Evolutionary conservation across 192 early-diverging fungal species (phyloP).

Genomic region (Hyaloraphidium curvatum): DNA sequence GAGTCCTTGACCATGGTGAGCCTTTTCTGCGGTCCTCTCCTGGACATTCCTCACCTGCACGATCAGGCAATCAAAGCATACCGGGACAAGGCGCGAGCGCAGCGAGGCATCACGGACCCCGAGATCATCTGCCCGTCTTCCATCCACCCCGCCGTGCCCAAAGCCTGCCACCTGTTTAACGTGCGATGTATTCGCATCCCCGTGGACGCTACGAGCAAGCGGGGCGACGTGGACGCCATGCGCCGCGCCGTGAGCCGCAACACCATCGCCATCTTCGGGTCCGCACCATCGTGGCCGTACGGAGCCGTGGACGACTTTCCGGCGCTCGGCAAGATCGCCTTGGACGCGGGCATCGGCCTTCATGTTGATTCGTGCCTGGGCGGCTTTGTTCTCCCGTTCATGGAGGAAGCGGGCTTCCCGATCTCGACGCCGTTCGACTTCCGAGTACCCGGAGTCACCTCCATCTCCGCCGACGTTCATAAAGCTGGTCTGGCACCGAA

Average conservation of each 20-base stretch:
- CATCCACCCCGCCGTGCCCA: background rate
- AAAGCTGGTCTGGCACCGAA: conserved; percentile 50
- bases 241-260: conserved; percentile 67
- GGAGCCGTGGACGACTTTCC: conserved; percentile 83
- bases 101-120: no score
- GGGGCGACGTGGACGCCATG: conserved; percentile 60
- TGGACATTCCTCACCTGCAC: background rate
- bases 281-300: conserved; percentile 81
- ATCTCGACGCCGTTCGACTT: conserved; percentile 58
- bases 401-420: conserved; percentile 81
- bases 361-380: conserved; percentile 96
- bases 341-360: conserved; percentile 61
- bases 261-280: conserved; percentile 83
- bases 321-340: conserved; percentile 52
- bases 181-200: conserved; percentile 75
- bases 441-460: conserved; percentile 75
- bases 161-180: conserved; percentile 53
- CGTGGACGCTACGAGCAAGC: conserved; percentile 49
- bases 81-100: no score
- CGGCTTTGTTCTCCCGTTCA: conserved; percentile 82
- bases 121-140: background rate
- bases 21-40: background rate
- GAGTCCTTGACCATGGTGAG: conserved; percentile 72
- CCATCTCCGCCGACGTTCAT: conserved; percentile 92
- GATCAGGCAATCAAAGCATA: no score